Base-by-base conservation (phyloP, 768 basidiomycete species). In the Wakefieldia striispora region DNA sequence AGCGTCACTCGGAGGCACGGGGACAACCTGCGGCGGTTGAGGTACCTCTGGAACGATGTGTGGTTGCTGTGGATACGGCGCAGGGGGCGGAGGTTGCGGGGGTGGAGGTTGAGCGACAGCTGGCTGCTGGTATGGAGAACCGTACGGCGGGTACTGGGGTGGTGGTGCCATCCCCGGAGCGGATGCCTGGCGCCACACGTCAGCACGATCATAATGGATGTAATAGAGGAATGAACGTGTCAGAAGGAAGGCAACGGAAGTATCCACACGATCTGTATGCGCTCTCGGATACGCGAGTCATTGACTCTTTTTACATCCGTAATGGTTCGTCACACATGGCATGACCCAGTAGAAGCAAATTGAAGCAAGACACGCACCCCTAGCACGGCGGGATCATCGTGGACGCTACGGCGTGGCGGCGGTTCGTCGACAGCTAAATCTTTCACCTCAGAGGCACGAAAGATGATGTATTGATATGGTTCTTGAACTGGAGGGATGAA, bases 401-500 rank as follows among this genome's bases (percentile, higher is more conserved):
- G 86, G 14, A 91, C 83, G 59, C 79, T 88, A 43, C 82, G 75
- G 33, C 75, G 70, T 0, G 77, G 72, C 26, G 71, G 53, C 1
- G 79, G 77, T 51, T 90, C 86, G 59, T 93, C 90, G 13, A 93
- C 88, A 23, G 86, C 77, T n/a, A 92, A 76, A 62, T 93, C 90
- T 61, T 92, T 91, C 53, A 92, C 90, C 68, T 93, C 89, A 3
- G 88, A 88, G 7, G 90, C 90, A 45, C 88, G 88, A 71, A 94
- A 94, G 55, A 94, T 88, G 69, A 94, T 92, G 69, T 90, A 92
- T 55, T 87, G 80, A 65, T 92, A 94, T 0, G 89, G 88, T 51
- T 87, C 86, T 64, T 83, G 82, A 38, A 86, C 84, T 0, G 91
- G 88, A 4, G 91, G 86, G 49, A 91, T 90, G 68, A 83, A 94